Percentiles rank a stretch among this genome's conserved stretches.
Conservation (phyloP, 2,329 filamentous ascomycete genomes). For the Paraphoma sp. region DNA sequence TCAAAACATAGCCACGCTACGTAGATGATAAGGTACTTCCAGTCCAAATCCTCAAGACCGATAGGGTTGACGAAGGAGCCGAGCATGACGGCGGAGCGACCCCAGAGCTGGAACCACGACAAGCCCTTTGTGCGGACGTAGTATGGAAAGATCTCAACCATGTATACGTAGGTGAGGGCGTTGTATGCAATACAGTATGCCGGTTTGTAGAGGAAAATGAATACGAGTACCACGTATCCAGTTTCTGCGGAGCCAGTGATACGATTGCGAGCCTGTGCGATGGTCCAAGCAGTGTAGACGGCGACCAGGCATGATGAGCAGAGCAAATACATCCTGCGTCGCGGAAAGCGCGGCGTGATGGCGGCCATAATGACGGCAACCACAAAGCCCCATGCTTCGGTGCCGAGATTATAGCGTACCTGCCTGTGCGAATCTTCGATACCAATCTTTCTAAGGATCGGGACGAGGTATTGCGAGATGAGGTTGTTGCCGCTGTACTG, state of each 20-base stretch:
- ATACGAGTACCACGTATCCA: conserved; percentile 56
- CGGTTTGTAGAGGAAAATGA: conserved; percentile 60
- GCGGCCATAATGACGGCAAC: conserved; percentile 63
- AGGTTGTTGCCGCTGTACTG: conserved; percentile 72
- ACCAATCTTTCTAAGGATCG: conserved; percentile 66
- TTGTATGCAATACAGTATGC: conserved; percentile 66
- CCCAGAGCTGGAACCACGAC: conserved; percentile 66
- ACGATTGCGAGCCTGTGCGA: conserved; percentile 60
- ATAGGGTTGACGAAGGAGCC: conserved; percentile 68
- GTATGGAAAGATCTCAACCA: conserved; percentile 59
- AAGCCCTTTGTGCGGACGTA: conserved; percentile 58
- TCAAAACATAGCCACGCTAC: conserved; percentile 46
- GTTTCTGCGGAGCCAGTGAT: conserved; percentile 33
- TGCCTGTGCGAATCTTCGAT: conserved; percentile 55
- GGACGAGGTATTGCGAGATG: conserved; percentile 69
- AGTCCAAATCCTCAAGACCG: conserved; percentile 65
- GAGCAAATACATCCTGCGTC: conserved; percentile 63
- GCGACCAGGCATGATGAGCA: conserved; percentile 43
- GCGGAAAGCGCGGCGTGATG: conserved; percentile 62
- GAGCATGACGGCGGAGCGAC: conserved; percentile 67
- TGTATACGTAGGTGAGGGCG: conserved; percentile 63
- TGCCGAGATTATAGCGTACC: conserved; percentile 59
- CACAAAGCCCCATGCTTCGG: conserved; percentile 66
- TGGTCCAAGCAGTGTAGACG: conserved; percentile 48
- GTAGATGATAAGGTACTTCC: conserved; percentile 71